Evolutionary conservation across 2,329 filamentous ascomycete genomes (phyloP).

Genomic region (Alternaria metachromatica): DNA sequence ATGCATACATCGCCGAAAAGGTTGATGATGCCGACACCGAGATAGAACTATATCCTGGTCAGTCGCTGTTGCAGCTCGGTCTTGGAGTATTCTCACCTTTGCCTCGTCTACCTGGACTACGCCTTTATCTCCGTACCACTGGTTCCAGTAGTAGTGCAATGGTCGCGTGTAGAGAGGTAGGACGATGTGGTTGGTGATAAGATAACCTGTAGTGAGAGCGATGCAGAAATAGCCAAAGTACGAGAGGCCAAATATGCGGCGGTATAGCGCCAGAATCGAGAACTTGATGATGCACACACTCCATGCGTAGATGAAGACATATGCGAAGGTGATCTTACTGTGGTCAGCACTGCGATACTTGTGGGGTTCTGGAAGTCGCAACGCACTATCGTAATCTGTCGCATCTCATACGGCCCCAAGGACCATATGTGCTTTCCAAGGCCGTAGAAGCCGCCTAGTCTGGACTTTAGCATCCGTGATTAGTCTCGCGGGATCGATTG

Average conservation of each 20-base stretch:
- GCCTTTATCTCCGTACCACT: constrained; percentile 13
- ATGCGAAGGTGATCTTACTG: constrained; percentile 33
- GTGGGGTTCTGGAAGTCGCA: background rate
- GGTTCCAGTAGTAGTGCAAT: constrained; percentile 1
- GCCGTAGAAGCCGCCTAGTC: constrained; percentile 27
- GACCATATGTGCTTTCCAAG: constrained; percentile 37
- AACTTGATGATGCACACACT: constrained; percentile 36
- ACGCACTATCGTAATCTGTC: constrained; percentile 31
- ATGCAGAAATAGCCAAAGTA: constrained; percentile 15
- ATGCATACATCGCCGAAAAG: constrained; percentile 30
- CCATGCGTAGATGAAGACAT: constrained; percentile 36
- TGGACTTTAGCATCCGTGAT: background rate
- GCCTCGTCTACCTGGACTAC: constrained; percentile 26
- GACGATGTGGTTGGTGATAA: constrained; percentile 2
- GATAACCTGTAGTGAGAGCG: background rate
- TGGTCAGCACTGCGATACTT: background rate
- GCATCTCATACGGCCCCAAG: constrained; percentile 29
- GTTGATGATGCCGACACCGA: constrained; percentile 33
- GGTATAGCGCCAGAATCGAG: constrained; percentile 34
- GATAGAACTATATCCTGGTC: constrained; percentile 26
- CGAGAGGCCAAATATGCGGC: constrained; percentile 35
- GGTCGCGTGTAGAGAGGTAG: constrained; percentile 3
- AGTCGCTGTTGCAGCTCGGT: background rate
- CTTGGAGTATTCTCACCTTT: constrained; percentile 12
- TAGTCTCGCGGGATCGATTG: background rate